A percentile compares a stretch with the other conserved stretches of the same genome.
These are phyloP conservation scores for Dothidotthia symphoricarpi DNA, from an alignment of 2,329 filamentous ascomycete species.

Conservation along the genomic window DNA sequence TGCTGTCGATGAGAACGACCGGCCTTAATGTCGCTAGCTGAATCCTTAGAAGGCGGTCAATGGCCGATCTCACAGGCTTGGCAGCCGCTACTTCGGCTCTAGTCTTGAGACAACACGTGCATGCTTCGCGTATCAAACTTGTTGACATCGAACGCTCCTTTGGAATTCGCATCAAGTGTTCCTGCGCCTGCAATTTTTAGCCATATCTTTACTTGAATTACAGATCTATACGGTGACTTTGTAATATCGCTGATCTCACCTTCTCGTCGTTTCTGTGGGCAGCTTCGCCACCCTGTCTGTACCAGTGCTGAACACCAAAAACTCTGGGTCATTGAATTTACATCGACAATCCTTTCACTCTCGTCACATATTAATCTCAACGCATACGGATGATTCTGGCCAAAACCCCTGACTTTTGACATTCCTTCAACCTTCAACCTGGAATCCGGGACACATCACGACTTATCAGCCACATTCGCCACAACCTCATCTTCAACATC, in stretches of 20 bases:
- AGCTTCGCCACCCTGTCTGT: conserved; percentile 27
- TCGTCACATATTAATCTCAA: too few species aligned
- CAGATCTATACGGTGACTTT: conserved; percentile 16
- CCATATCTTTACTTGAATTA: conserved; percentile 28
- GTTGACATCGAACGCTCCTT: conserved; percentile 1
- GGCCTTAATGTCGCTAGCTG: conserved; percentile 6
- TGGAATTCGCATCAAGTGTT: conserved; percentile 3
- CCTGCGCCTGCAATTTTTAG: conserved; percentile 6
- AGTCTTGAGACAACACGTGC: too few species aligned
- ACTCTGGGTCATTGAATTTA: not conserved
- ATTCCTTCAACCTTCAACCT: not conserved
- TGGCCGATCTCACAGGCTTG: too few species aligned
- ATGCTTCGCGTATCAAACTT: too few species aligned
- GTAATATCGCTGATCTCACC: conserved; percentile 14
- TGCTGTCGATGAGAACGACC: conserved; percentile 13
- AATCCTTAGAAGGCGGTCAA: conserved; percentile 3
- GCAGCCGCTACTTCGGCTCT: too few species aligned
- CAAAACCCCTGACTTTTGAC: too few species aligned
- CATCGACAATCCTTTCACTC: too few species aligned
- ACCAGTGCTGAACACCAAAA: conserved; percentile 11
- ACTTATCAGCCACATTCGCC: not conserved
- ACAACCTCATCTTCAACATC: not conserved
- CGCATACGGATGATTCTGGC: too few species aligned
- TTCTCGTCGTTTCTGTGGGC: conserved; percentile 19
- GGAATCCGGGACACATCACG: not conserved